Base-by-base conservation (phyloP, 352 stramenopile species). In the Phytopythium helicoides region DNA sequence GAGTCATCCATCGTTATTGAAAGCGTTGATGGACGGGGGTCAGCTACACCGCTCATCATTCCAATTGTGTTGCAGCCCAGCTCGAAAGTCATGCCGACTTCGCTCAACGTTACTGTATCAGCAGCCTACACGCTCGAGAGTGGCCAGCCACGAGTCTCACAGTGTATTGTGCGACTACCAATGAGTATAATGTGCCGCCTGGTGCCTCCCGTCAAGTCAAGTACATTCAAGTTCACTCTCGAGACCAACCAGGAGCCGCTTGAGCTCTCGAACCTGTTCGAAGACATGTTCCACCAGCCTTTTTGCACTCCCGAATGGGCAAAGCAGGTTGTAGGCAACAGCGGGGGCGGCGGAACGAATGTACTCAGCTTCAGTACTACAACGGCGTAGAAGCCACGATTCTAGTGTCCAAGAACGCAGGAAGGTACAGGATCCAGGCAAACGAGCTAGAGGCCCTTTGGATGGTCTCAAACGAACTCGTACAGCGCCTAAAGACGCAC, bases 321-420 rank as follows among this genome's bases (percentile, higher is more conserved):
- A 7, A 82, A 89, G 33, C 74, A 89, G 35, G 62, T 93, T 3
- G 66, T 75, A 1, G 56, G 60, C 6, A 48, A 36, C 23, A 52
- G 56, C 26, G 76, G 69, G 6, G 76, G 79, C 8, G 71, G 75
- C 21, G n/a, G n/a, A n/a, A 82, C 78, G 19, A 95, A 94, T 48
- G 80, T 94, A 28, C 58, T 95, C 37, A 94, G 82, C 48, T 89
- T 97, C 84, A 95, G 58, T 96, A 95, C 62, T 91, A 89, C 65
- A 90, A 91, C 53, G 85, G 84, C 18, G 73, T 81, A 7, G 81
- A 95, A 25, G 81, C 76, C 1, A 96, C 81, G 37, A 91, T 96
- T 40, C 64, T 97, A 5, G 86, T 93, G 16, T 97, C 86, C n/a
- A 96, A 96, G 54, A 95, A 92, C 46, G 82, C 76, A 0, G 87